Evolutionary conservation across 257 asterid species (phyloP).

Genomic region (Buddleja alternifolia): DNA sequence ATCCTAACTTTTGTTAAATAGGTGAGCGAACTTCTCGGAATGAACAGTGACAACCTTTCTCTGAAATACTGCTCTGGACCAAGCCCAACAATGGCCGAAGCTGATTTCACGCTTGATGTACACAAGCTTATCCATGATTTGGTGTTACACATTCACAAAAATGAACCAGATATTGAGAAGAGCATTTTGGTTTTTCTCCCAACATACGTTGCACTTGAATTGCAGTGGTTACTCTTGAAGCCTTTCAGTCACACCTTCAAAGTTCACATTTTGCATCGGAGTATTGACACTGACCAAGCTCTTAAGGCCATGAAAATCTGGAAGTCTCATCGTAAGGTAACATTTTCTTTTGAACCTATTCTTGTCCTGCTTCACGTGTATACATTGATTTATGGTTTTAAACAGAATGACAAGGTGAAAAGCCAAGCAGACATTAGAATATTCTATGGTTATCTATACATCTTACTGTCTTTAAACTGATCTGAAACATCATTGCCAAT

Average conservation of each 20-base stretch:
- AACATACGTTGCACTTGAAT: conserved; percentile 79
- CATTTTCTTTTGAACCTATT: conserved; percentile 20
- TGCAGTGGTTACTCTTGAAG: conserved; percentile 86
- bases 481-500: conserved; percentile 26
- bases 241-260: conserved; percentile 64
- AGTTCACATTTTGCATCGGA: conserved; percentile 91
- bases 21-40: conserved; percentile 73
- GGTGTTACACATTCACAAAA: conserved; percentile 80
- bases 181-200: conserved; percentile 96
- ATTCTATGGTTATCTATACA: conserved; percentile 8
- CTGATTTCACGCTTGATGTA: conserved; percentile 62
- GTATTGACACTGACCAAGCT: conserved; percentile 86
- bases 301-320: conserved; percentile 85
- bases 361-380: conserved; percentile 8
- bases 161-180: conserved; percentile 92
- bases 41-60: conserved; percentile 55
- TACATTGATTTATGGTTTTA: neutral
- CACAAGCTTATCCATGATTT: conserved; percentile 82
- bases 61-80: conserved; percentile 74
- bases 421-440: neutral
- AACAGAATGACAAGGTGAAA: conserved; percentile 8
- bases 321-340: conserved; percentile 88
- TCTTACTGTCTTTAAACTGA: conserved; percentile 13
- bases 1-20: conserved; percentile 36
- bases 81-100: conserved; percentile 64